Conservation (phyloP, 2,329 filamentous ascomycete genomes). For the Hortaea werneckii region DNA sequence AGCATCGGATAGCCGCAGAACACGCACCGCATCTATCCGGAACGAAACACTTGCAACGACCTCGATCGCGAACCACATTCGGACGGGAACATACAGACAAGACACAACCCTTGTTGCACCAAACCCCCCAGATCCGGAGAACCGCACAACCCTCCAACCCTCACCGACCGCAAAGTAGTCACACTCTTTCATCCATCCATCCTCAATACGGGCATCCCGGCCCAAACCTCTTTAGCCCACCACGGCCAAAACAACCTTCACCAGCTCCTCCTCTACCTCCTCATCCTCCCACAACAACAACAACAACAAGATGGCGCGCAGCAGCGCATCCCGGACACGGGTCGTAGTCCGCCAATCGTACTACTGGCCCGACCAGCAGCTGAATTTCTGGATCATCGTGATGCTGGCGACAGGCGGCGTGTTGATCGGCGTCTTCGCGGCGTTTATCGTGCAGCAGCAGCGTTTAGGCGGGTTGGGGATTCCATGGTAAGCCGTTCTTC, state of each 20-base stretch:
- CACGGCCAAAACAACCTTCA: neutral
- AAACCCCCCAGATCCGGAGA: too few relatives aligned
- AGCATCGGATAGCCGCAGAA: too few relatives aligned
- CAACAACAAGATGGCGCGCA: constrained; percentile 19
- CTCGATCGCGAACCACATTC: too few relatives aligned
- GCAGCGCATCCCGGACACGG: constrained; percentile 19
- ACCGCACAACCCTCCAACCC: too few relatives aligned
- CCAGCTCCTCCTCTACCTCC: neutral
- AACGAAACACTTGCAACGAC: too few relatives aligned
- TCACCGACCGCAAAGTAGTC: too few relatives aligned
- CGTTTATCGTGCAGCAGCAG: constrained; percentile 50
- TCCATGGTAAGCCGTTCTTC: constrained; percentile 46
- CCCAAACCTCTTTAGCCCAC: neutral
- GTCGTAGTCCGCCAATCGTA: constrained; percentile 43
- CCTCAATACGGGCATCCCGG: neutral
- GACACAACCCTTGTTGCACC: too few relatives aligned
- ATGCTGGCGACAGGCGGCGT: constrained; percentile 49
- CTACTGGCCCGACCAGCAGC: constrained; percentile 55
- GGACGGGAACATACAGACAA: too few relatives aligned
- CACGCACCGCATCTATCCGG: too few relatives aligned
- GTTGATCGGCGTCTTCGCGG: constrained; percentile 50
- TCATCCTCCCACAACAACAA: neutral
- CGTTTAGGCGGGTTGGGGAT: constrained; percentile 43
- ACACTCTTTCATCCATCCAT: too few relatives aligned
- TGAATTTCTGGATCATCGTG: constrained; percentile 55